phyloP scores from a whole-genome alignment of 1,284 basidiomycete genomes.

The Meripilus lineatus region DNA sequence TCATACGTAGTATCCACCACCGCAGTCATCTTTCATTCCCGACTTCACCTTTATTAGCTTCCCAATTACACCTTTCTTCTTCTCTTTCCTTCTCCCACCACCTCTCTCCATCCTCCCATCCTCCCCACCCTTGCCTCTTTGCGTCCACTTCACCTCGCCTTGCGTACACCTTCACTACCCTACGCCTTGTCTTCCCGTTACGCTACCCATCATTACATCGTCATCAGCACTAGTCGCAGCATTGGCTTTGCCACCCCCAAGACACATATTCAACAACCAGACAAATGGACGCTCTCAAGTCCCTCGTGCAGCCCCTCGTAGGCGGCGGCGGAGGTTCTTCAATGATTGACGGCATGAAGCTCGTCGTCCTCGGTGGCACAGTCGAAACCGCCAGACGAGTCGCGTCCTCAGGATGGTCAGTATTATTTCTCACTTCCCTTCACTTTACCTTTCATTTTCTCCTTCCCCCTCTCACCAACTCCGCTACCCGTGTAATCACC shows the following conservation, averaged over 20 bases:
- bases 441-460: slow-evolving; percentile 9
- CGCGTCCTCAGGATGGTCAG: slow-evolving; percentile 72
- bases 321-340: slow-evolving; percentile 68
- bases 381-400: slow-evolving; percentile 79
- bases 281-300: slow-evolving; percentile 74
- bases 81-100: too few relatives aligned
- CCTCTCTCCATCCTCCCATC: too few relatives aligned
- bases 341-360: slow-evolving; percentile 80
- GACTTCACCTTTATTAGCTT: too few relatives aligned
- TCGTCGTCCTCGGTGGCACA: slow-evolving; percentile 79
- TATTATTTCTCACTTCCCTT: slow-evolving; percentile 8
- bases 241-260: slow-evolving; percentile 23
- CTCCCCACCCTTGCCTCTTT: too few relatives aligned
- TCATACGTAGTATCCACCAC: too few relatives aligned
- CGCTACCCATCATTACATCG: slow-evolving; percentile 22
- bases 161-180: slow-evolving; percentile 5
- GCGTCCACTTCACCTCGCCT: slow-evolving; percentile 7
- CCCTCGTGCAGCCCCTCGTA: slow-evolving; percentile 74
- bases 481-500: too few relatives aligned
- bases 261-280: slow-evolving; percentile 10
- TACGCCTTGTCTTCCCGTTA: slow-evolving; percentile 1
- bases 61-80: too few relatives aligned
- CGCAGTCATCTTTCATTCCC: too few relatives aligned
- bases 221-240: slow-evolving; percentile 17
- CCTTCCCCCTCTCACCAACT: slow-evolving; percentile 10